Conservation (phyloP, 2,329 filamentous ascomycete genomes). For the Cryphonectria nitschkei region DNA sequence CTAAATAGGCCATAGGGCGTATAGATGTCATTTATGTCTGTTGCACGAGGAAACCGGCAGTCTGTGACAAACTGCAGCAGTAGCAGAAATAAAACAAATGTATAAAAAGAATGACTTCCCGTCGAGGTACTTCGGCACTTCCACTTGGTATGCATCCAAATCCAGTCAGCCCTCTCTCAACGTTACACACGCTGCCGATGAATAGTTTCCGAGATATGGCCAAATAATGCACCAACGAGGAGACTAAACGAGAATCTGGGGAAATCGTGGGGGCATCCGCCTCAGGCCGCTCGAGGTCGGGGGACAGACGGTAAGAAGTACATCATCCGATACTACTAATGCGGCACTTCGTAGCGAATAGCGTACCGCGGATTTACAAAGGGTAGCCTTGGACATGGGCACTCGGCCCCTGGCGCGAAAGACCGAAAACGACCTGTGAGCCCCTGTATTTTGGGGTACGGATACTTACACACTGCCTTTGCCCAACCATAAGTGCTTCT, state of each 20-base stretch:
- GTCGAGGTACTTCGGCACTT: background rate
- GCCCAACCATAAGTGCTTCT: background rate
- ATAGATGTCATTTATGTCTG: background rate
- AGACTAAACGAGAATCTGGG: background rate
- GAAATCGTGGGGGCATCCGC: conserved; percentile 8
- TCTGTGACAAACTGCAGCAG: background rate
- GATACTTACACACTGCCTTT: background rate
- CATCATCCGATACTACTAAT: conserved; percentile 4
- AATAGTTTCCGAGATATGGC: background rate
- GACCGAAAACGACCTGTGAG: background rate
- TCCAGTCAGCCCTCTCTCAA: background rate
- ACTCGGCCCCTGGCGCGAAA: background rate
- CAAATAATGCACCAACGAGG: background rate
- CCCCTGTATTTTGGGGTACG: background rate
- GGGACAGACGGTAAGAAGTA: background rate
- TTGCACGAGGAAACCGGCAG: background rate
- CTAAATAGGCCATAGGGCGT: background rate
- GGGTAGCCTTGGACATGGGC: background rate
- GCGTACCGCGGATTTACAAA: background rate
- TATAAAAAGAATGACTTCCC: too few species aligned
- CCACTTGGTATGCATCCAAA: background rate
- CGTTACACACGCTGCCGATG: background rate
- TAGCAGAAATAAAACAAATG: too few species aligned
- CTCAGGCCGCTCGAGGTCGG: background rate
- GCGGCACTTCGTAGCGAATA: background rate